phyloP scores from a whole-genome alignment of 352 stramenopile genomes.

The Globisporangium parvum region DNA sequence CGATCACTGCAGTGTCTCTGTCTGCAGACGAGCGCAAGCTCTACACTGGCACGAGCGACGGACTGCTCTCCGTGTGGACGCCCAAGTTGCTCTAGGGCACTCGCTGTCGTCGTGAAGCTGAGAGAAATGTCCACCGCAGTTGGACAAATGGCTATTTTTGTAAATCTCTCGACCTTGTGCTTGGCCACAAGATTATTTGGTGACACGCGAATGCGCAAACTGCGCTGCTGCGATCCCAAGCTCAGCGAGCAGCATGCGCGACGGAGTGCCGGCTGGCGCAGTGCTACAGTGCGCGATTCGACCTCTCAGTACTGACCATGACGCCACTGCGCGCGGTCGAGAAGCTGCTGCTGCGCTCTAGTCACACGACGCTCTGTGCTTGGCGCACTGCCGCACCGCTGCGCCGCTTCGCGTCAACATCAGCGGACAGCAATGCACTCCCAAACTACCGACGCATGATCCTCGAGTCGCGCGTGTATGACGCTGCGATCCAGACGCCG shows the following conservation, averaged over 20 bases:
- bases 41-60: conserved; percentile 51
- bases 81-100: conserved; percentile 8
- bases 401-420: conserved; percentile 1
- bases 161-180: too few species aligned
- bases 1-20: conserved; percentile 46
- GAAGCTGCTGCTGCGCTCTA: conserved; percentile 1
- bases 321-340: conserved; percentile 1
- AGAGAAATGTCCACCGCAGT: too few species aligned
- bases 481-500: conserved; percentile 80
- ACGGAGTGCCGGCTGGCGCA: not conserved
- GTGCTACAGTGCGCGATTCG: not conserved
- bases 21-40: conserved; percentile 54
- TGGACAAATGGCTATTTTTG: too few species aligned
- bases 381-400: not conserved
- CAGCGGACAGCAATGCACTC: conserved; percentile 2
- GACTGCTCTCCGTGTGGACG: conserved; percentile 44
- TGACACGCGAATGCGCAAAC: too few species aligned
- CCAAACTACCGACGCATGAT: conserved; percentile 83
- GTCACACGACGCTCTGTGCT: not conserved
- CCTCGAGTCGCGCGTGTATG: conserved; percentile 82
- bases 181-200: too few species aligned
- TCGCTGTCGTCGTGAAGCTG: conserved; percentile 6
- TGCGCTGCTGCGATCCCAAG: too few species aligned
- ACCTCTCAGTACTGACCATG: not conserved
- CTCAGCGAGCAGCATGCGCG: too few species aligned